phyloP scores from a whole-genome alignment of 805 yeast species.

The Candida ortonii region DNA sequence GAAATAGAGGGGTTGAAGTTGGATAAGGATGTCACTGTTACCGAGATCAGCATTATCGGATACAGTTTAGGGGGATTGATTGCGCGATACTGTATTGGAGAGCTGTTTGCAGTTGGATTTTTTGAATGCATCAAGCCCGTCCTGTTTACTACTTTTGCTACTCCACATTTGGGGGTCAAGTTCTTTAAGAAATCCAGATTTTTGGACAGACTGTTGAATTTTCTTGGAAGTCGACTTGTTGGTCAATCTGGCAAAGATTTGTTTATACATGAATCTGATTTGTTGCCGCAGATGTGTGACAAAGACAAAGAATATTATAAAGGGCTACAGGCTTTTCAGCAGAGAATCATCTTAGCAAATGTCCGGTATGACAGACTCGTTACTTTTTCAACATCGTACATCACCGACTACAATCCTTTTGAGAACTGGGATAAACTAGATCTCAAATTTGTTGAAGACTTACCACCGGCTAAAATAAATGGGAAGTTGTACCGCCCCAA shows the following conservation, averaged over 20 bases:
- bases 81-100: conserved; percentile 66
- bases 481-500: conserved; percentile 42
- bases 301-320: conserved; percentile 47
- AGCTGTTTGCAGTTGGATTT: conserved; percentile 46
- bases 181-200: conserved; percentile 39
- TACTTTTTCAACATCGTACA: conserved; percentile 79
- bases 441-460: conserved; percentile 45
- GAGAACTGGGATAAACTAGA: conserved; percentile 46
- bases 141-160: conserved; percentile 64
- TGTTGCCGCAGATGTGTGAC: conserved; percentile 53
- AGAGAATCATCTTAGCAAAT: conserved; percentile 66
- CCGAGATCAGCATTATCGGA: conserved; percentile 72
- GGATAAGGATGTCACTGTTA: conserved; percentile 34
- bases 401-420: conserved; percentile 73
- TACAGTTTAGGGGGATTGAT: conserved; percentile 89
- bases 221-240: conserved; percentile 50
- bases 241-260: conserved; percentile 76
- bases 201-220: conserved; percentile 40
- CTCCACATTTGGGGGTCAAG: conserved; percentile 71
- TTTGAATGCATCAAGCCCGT: conserved; percentile 61
- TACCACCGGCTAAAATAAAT: conserved; percentile 38
- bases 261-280: conserved; percentile 49
- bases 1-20: conserved; percentile 37
- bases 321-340: conserved; percentile 57
- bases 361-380: conserved; percentile 82